Conservation (phyloP, 352 stramenopile genomes). For the Thraustochytrium sp. region DNA sequence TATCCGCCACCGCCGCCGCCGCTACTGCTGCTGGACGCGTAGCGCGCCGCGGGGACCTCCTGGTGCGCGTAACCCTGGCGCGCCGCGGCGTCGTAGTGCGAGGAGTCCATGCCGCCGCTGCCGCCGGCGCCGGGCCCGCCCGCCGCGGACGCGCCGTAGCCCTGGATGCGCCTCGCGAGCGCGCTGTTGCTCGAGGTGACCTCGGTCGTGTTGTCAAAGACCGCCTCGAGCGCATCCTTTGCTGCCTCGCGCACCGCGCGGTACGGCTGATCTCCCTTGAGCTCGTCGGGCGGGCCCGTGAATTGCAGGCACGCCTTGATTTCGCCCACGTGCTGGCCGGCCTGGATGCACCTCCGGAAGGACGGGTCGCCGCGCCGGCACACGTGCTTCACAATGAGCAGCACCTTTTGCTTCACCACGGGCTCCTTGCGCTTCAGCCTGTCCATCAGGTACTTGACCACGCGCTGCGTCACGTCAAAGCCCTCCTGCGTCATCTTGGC, state of each 20-base stretch:
- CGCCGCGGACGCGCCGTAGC: slow-evolving; percentile 49
- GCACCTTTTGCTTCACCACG: slow-evolving; percentile 87
- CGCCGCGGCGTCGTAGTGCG: background rate
- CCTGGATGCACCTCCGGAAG: slow-evolving; percentile 82
- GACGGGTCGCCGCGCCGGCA: slow-evolving; percentile 75
- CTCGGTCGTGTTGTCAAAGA: slow-evolving; percentile 73
- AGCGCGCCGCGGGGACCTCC: background rate
- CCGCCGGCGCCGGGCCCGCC: background rate
- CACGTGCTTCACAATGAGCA: slow-evolving; percentile 86
- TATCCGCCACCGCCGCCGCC: background rate
- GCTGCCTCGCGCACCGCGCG: slow-evolving; percentile 78
- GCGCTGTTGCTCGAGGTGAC: slow-evolving; percentile 63
- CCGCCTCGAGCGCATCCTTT: slow-evolving; percentile 87
- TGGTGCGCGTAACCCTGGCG: no score
- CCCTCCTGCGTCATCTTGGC: slow-evolving; percentile 82
- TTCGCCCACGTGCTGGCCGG: slow-evolving; percentile 65
- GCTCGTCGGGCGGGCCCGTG: slow-evolving; percentile 77
- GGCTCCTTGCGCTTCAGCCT: slow-evolving; percentile 89
- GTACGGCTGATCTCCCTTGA: slow-evolving; percentile 88
- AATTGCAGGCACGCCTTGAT: slow-evolving; percentile 89
- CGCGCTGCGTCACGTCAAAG: slow-evolving; percentile 77
- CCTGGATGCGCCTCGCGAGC: slow-evolving; percentile 54
- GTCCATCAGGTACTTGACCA: slow-evolving; percentile 74
- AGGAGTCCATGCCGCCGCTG: background rate
- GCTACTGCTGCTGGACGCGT: background rate